These are phyloP conservation scores for Apiotrichum laibachii DNA, from an alignment of 1,284 basidiomycete species.

Conservation along the genomic window DNA sequence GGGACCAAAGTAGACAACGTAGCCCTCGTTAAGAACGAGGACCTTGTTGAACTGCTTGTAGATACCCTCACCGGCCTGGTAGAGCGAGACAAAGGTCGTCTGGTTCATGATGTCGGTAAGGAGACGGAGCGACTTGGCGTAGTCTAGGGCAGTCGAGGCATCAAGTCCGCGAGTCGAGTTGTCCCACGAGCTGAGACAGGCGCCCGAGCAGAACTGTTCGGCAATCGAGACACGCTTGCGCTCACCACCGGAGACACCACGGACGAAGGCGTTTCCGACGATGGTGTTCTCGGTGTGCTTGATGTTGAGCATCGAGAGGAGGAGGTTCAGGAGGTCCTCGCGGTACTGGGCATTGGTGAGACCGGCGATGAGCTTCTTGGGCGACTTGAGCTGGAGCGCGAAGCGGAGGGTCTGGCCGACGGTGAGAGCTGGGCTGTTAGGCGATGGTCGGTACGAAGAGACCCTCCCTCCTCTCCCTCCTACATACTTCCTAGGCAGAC, in stretches of 20 bases:
- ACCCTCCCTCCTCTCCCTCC: too few species aligned
- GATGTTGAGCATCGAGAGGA: slow-evolving; percentile 62
- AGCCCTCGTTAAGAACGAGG: slow-evolving; percentile 54
- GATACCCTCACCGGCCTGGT: slow-evolving; percentile 64
- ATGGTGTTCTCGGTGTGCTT: slow-evolving; percentile 60
- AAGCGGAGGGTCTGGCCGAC: slow-evolving; percentile 60
- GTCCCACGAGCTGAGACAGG: slow-evolving; percentile 54
- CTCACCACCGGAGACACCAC: slow-evolving; percentile 55
- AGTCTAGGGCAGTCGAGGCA: slow-evolving; percentile 60
- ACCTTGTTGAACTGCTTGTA: slow-evolving; percentile 73
- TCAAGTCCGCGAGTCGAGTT: slow-evolving; percentile 55
- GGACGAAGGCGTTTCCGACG: slow-evolving; percentile 51
- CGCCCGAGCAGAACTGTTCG: slow-evolving; percentile 57
- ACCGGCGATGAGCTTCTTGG: slow-evolving; percentile 56
- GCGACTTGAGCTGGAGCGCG: slow-evolving; percentile 57
- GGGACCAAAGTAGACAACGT: slow-evolving; percentile 59
- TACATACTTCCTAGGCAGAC: too few species aligned
- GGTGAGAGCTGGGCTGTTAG: slow-evolving; percentile 63
- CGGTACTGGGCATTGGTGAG: slow-evolving; percentile 55
- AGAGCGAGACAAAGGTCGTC: slow-evolving; percentile 56
- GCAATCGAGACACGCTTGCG: slow-evolving; percentile 60
- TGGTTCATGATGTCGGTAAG: slow-evolving; percentile 56
- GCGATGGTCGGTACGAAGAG: too few species aligned
- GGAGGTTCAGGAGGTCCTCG: slow-evolving; percentile 56
- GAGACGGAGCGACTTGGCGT: slow-evolving; percentile 58